phyloP scores from a whole-genome alignment of 257 asterid species.

The Solanum habrochaites region DNA sequence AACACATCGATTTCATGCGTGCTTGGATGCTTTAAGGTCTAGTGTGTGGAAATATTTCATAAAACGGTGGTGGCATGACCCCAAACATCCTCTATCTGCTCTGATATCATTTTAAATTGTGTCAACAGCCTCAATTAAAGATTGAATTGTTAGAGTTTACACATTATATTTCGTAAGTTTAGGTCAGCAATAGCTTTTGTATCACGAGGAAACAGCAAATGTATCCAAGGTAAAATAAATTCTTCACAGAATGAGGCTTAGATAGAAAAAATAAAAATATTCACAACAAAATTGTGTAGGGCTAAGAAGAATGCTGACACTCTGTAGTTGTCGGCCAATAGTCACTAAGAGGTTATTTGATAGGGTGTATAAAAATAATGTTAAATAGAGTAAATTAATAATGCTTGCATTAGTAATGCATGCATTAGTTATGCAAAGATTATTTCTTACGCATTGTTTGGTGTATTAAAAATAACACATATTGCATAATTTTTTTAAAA shows the following conservation, averaged over 20 bases:
- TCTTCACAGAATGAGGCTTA: not conserved
- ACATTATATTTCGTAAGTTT: not conserved
- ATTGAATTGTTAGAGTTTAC: not conserved
- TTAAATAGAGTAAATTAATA: too few relatives aligned
- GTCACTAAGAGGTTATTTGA: not conserved
- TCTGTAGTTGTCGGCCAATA: not conserved
- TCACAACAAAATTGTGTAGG: not conserved
- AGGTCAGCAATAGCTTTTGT: not conserved
- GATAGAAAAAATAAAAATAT: not conserved
- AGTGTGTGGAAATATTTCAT: not conserved
- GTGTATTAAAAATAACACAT: not conserved
- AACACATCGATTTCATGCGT: not conserved
- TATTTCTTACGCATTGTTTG: not conserved
- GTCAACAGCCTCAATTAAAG: not conserved
- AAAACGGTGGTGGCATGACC: not conserved
- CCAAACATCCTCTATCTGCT: not conserved
- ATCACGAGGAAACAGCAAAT: not conserved
- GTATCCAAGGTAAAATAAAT: not conserved
- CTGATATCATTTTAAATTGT: not conserved
- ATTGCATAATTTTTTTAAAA: not conserved
- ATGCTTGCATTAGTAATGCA: not conserved
- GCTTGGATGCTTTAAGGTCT: not conserved
- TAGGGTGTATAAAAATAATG: not conserved
- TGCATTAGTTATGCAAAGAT: not conserved
- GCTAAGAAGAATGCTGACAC: not conserved